phyloP scores from a whole-genome alignment of 1,139 yeast species.

The Kazachstania sp. region DNA sequence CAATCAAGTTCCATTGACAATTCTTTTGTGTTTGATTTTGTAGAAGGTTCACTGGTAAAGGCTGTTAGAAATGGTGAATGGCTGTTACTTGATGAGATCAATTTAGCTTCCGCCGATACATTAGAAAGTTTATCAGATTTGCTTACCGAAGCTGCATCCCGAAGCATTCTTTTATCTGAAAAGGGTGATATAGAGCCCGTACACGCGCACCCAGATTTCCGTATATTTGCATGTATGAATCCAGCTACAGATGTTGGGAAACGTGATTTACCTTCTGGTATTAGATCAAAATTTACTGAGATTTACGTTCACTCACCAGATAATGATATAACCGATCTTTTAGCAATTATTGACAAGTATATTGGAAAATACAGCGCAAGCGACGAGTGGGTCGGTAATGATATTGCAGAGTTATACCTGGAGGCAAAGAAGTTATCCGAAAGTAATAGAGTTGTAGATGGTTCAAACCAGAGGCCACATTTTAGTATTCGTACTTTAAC shows the following conservation, averaged over 20 bases:
- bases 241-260: constrained; percentile 99
- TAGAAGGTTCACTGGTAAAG: constrained; percentile 86
- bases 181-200: constrained; percentile 86
- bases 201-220: constrained; percentile 75
- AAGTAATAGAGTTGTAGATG: constrained; percentile 81
- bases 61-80: constrained; percentile 94
- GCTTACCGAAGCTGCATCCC: constrained; percentile 51
- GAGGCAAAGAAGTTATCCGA: constrained; percentile 71
- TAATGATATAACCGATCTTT: constrained; percentile 68
- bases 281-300: constrained; percentile 87
- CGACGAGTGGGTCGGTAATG: constrained; percentile 88
- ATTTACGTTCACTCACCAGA: constrained; percentile 93
- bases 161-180: constrained; percentile 74
- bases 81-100: constrained; percentile 89
- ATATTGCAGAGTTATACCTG: constrained; percentile 76
- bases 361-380: constrained; percentile 65
- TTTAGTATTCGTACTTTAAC: constrained; percentile 93
- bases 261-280: constrained; percentile 77
- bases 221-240: constrained; percentile 97
- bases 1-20: constrained; percentile 60
- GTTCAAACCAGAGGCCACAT: constrained; percentile 92
- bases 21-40: constrained; percentile 80
- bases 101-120: constrained; percentile 90
- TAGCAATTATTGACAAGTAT: constrained; percentile 77
- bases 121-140: constrained; percentile 87